phyloP scores from a whole-genome alignment of 2,329 filamentous ascomycete species.

The Calonectria crousiana region DNA sequence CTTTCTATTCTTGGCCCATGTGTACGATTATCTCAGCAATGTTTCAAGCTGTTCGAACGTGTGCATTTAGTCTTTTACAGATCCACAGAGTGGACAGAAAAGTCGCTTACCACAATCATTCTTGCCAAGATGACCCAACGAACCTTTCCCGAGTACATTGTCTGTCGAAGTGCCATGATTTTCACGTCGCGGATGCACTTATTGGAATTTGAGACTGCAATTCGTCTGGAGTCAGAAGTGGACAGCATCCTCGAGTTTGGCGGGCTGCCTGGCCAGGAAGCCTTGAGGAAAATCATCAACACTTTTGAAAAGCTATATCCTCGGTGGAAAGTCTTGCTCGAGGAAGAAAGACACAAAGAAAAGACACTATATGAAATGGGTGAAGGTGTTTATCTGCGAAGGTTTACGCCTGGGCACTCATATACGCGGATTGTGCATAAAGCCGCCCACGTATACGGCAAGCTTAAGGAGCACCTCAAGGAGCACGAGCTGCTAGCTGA shows the following conservation, averaged over 20 bases:
- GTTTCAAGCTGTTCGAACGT: slow-evolving; percentile 88
- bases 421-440: slow-evolving; percentile 96
- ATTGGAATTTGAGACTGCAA: slow-evolving; percentile 89
- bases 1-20: slow-evolving; percentile 83
- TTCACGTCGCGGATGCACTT: slow-evolving; percentile 82
- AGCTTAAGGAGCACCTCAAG: slow-evolving; percentile 81
- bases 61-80: slow-evolving; percentile 97
- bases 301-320: slow-evolving; percentile 82
- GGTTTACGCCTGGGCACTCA: slow-evolving; percentile 91
- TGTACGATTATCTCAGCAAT: slow-evolving; percentile 79
- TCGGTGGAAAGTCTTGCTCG: slow-evolving; percentile 81
- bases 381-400: slow-evolving; percentile 88
- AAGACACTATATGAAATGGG: slow-evolving; percentile 81
- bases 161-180: slow-evolving; percentile 90
- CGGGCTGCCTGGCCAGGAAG: slow-evolving; percentile 74
- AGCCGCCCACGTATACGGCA: slow-evolving; percentile 80
- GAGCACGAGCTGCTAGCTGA: slow-evolving; percentile 82
- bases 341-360: slow-evolving; percentile 83
- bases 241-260: slow-evolving; percentile 87
- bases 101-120: slow-evolving; percentile 94
- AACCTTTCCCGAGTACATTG: slow-evolving; percentile 91
- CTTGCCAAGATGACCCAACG: slow-evolving; percentile 88
- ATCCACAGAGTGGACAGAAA: slow-evolving; percentile 97
- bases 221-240: slow-evolving; percentile 84
- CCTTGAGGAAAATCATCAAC: slow-evolving; percentile 75